phyloP scores from a whole-genome alignment of 805 yeast genomes.

The Myxozyma udenii region DNA sequence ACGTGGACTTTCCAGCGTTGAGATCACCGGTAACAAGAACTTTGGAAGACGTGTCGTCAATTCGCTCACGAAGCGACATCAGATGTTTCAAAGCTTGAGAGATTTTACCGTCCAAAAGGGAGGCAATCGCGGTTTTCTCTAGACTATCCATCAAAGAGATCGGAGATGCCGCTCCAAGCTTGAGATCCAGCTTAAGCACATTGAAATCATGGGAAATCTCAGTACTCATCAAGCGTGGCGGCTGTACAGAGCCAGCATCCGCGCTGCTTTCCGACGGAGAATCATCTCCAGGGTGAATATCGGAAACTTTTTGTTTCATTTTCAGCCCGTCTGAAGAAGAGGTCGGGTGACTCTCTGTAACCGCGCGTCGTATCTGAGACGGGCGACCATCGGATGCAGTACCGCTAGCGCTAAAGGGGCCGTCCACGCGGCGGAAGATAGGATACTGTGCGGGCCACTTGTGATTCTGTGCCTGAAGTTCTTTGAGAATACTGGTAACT shows the following conservation, averaged over 20 bases:
- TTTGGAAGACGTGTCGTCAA: slow-evolving; percentile 87
- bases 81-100: slow-evolving; percentile 65
- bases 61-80: slow-evolving; percentile 67
- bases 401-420: background rate
- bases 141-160: slow-evolving; percentile 51
- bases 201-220: slow-evolving; percentile 43
- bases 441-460: slow-evolving; percentile 38
- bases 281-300: slow-evolving; percentile 5
- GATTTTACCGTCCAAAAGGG: slow-evolving; percentile 66
- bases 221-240: slow-evolving; percentile 19
- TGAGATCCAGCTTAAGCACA: slow-evolving; percentile 61
- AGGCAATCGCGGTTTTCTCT: slow-evolving; percentile 66
- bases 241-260: background rate
- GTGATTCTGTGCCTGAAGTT: slow-evolving; percentile 34
- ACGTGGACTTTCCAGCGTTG: slow-evolving; percentile 93
- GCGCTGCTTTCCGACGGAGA: background rate
- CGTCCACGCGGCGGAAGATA: slow-evolving; percentile 12
- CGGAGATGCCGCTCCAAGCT: slow-evolving; percentile 46
- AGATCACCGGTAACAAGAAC: slow-evolving; percentile 96
- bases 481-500: slow-evolving; percentile 33
- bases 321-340: slow-evolving; percentile 3
- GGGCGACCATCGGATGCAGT: slow-evolving; percentile 4
- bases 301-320: background rate
- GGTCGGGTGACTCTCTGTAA: slow-evolving; percentile 10
- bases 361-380: slow-evolving; percentile 10